A percentile compares a stretch with the other conserved stretches of the same genome.
Conservation (phyloP, 1,284 basidiomycete genomes). For the Ustilago crameri region DNA sequence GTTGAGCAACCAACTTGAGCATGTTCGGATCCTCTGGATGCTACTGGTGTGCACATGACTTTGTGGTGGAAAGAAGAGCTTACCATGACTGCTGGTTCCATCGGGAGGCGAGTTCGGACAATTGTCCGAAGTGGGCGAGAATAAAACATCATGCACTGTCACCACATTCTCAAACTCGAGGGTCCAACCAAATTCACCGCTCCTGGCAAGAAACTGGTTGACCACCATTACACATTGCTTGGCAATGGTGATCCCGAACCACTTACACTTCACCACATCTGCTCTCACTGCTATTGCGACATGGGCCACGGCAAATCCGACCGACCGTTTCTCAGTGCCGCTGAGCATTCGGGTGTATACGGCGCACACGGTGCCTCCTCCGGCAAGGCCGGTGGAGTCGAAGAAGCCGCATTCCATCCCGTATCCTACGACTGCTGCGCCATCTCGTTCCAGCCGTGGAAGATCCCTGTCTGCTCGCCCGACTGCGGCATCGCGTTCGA, state of each 20-base stretch:
- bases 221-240: too few species aligned
- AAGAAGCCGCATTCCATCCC: conserved; percentile 69
- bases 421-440: conserved; percentile 90
- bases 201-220: too few species aligned
- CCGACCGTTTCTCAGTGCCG: conserved; percentile 56
- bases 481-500: conserved; percentile 71
- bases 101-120: too few species aligned
- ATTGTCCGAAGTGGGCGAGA: not conserved
- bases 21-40: too few species aligned
- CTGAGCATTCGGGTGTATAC: conserved; percentile 61
- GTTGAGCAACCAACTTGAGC: too few species aligned
- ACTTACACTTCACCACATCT: not conserved
- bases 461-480: conserved; percentile 85
- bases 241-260: not conserved
- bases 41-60: too few species aligned
- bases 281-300: not conserved
- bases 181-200: not conserved
- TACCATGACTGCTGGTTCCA: too few species aligned
- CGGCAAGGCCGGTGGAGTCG: conserved; percentile 70
- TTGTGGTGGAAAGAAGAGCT: too few species aligned
- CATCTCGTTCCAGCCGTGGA: conserved; percentile 89
- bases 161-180: not conserved
- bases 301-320: conserved; percentile 65
- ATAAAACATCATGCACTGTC: not conserved
- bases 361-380: conserved; percentile 55